Conservation (phyloP, 1,139 yeast genomes). For the Arxiozyma telluris region DNA sequence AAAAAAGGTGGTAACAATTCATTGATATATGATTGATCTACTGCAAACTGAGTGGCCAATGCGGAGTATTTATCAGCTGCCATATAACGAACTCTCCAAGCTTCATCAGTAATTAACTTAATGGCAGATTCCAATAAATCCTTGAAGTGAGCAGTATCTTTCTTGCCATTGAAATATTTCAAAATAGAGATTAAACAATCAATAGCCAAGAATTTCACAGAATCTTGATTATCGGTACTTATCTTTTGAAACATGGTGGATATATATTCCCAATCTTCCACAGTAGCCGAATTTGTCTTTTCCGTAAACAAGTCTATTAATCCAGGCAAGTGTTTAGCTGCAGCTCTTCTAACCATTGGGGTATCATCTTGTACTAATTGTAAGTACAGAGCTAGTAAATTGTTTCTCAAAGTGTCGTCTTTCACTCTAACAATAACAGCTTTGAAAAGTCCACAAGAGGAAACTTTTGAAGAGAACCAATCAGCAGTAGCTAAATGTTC, state of each 20-base stretch:
- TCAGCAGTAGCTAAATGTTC: slow-evolving; percentile 75
- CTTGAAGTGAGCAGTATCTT: slow-evolving; percentile 50
- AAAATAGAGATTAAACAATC: slow-evolving; percentile 74
- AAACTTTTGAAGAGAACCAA: slow-evolving; percentile 92
- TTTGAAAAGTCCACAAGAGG: slow-evolving; percentile 83
- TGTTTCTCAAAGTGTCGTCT: slow-evolving; percentile 43
- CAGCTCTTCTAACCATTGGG: slow-evolving; percentile 96
- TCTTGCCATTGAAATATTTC: slow-evolving; percentile 49
- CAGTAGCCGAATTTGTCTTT: slow-evolving; percentile 32
- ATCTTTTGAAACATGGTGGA: slow-evolving; percentile 75
- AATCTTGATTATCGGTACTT: slow-evolving; percentile 84
- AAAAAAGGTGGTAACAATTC: slow-evolving; percentile 50
- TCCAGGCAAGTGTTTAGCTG: slow-evolving; percentile 74
- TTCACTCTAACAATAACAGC: slow-evolving; percentile 57
- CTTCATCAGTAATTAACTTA: slow-evolving; percentile 73
- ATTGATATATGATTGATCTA: slow-evolving; percentile 43
- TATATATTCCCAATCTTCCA: slow-evolving; percentile 62
- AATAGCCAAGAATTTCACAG: slow-evolving; percentile 83
- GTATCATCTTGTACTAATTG: slow-evolving; percentile 82
- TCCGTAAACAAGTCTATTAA: slow-evolving; percentile 52
- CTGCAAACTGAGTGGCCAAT: slow-evolving; percentile 57
- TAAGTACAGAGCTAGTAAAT: slow-evolving; percentile 56
- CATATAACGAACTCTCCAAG: slow-evolving; percentile 98
- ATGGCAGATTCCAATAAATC: slow-evolving; percentile 55
- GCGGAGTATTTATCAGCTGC: slow-evolving; percentile 86